Evolutionary conservation across 345 rosid genomes (phyloP).

Genomic region (Eucalyptus curtisii): DNA sequence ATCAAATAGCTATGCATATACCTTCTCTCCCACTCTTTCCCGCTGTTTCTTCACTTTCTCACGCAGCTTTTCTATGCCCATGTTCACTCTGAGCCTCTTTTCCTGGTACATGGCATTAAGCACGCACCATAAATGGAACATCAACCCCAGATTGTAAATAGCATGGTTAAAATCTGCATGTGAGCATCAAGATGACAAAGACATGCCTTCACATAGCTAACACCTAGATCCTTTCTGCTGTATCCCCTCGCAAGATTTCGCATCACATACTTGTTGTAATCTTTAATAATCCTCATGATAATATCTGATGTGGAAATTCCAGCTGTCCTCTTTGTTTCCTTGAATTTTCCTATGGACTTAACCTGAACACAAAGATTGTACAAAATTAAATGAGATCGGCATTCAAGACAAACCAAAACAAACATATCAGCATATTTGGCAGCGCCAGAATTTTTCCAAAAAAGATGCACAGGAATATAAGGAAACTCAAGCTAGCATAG

Average conservation of each 20-base stretch:
- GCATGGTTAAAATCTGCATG: neutral
- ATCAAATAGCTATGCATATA: neutral
- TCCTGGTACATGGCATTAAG: constrained; percentile 29
- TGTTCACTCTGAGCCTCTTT: constrained; percentile 84
- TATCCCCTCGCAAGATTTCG: constrained; percentile 90
- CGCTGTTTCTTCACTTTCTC: constrained; percentile 87
- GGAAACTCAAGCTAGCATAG: neutral
- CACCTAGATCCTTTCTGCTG: constrained; percentile 87
- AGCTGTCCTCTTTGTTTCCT: constrained; percentile 84
- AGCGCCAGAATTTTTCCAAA: neutral
- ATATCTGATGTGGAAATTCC: constrained; percentile 92
- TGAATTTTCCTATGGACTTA: constrained; percentile 73
- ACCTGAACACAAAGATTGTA: constrained; percentile 25
- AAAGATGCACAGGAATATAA: neutral
- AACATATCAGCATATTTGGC: neutral
- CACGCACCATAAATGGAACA: neutral
- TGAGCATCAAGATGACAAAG: neutral
- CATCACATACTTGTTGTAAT: constrained; percentile 89
- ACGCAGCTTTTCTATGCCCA: constrained; percentile 76
- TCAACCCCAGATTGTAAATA: neutral
- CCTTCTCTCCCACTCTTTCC: constrained; percentile 70
- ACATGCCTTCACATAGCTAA: constrained; percentile 83
- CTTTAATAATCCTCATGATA: constrained; percentile 91
- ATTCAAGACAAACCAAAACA: neutral
- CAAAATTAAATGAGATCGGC: neutral